Evolutionary conservation across 192 early-diverging fungal genomes (phyloP).

Genomic region (Gaertneriomyces semiglobifer): DNA sequence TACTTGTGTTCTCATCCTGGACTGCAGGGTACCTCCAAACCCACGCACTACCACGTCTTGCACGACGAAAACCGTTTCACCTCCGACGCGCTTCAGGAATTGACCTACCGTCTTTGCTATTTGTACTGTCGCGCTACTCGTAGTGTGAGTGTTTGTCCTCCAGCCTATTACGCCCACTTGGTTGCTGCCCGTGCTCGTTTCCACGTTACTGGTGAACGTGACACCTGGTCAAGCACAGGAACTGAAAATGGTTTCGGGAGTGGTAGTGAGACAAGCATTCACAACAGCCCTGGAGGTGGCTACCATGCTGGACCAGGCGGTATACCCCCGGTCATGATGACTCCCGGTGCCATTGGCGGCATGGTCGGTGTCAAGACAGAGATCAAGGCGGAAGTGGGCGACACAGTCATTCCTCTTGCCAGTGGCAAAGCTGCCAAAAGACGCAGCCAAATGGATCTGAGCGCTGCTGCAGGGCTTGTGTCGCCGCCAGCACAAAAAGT

Average conservation of each 20-base stretch:
- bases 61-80: constrained; percentile 81
- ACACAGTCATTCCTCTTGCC: constrained; percentile 4
- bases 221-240: constrained; percentile 13
- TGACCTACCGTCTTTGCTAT: constrained; percentile 89
- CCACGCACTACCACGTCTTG: constrained; percentile 87
- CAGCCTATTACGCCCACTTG: constrained; percentile 93
- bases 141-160: constrained; percentile 81
- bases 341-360: not conserved
- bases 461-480: not conserved
- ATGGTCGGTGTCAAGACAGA: constrained; percentile 9
- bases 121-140: constrained; percentile 84
- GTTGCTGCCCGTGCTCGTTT: constrained; percentile 81
- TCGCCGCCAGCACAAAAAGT: constrained; percentile 7
- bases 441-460: too few relatives aligned
- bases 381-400: constrained; percentile 19
- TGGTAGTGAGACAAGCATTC: constrained; percentile 24
- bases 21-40: constrained; percentile 88
- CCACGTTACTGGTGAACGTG: constrained; percentile 63
- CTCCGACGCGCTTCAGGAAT: constrained; percentile 73
- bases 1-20: constrained; percentile 85
- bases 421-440: not conserved
- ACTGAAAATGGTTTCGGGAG: constrained; percentile 7
- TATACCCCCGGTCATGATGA: not conserved
- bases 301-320: not conserved
- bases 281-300: not conserved